These are phyloP conservation scores for Coniochaeta hoffmannii DNA, from an alignment of 2,329 filamentous ascomycete genomes.

Conservation along the genomic window DNA sequence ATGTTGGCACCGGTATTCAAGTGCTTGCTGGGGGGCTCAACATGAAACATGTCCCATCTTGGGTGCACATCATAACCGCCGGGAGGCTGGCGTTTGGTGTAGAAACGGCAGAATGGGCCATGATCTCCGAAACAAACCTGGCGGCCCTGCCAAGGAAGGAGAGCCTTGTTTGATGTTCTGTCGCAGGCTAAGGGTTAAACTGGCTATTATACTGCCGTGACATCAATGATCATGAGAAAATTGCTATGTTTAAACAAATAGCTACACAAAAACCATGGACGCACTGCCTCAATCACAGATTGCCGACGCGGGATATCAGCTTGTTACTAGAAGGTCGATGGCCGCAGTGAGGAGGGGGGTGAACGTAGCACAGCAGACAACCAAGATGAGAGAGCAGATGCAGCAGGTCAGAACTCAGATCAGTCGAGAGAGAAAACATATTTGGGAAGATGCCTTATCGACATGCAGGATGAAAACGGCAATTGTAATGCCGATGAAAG, in stretches of 20 bases:
- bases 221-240: background rate
- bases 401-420: background rate
- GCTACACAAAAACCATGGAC: background rate
- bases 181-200: conserved; percentile 3
- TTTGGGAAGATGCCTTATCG: no score
- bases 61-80: background rate
- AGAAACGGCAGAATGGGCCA: background rate
- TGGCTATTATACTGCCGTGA: background rate
- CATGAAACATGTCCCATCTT: conserved; percentile 1
- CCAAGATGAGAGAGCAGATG: background rate
- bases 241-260: background rate
- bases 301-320: background rate
- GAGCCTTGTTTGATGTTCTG: conserved; percentile 3
- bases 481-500: no score
- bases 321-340: background rate
- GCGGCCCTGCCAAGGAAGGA: background rate
- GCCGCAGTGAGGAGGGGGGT: background rate
- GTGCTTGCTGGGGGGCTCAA: background rate
- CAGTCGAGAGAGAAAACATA: background rate
- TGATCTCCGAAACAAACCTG: conserved; percentile 2
- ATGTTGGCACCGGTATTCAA: background rate
- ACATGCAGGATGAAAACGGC: no score
- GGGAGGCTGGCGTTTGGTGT: background rate
- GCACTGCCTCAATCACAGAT: conserved; percentile 1
- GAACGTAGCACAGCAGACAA: background rate